These are phyloP conservation scores for Arthrobotrys sinensis DNA, from an alignment of 2,329 filamentous ascomycete genomes.

Conservation along the genomic window DNA sequence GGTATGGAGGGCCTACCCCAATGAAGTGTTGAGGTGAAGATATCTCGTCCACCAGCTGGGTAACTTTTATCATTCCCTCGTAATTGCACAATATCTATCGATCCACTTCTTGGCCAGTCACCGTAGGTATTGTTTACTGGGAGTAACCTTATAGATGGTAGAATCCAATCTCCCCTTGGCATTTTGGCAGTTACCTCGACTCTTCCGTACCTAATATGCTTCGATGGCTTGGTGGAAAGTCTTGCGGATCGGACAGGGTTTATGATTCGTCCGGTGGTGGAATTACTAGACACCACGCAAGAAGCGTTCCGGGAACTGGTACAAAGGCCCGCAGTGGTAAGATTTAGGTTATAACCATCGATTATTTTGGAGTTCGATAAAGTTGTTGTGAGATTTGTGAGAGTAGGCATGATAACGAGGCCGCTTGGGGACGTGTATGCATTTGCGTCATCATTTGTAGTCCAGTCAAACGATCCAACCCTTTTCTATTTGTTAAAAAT, in stretches of 20 bases:
- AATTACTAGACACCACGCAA: conserved; percentile 69
- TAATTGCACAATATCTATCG: conserved; percentile 72
- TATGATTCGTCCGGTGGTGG: conserved; percentile 70
- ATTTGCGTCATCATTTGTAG: conserved; percentile 70
- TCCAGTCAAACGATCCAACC: conserved; percentile 73
- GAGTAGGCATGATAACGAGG: conserved; percentile 72
- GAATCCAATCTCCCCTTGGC: conserved; percentile 73
- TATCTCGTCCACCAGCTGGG: conserved; percentile 68
- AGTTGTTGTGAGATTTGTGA: conserved; percentile 72
- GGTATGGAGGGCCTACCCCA: conserved; percentile 68
- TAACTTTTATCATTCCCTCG: conserved; percentile 69
- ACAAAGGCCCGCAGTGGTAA: conserved; percentile 69
- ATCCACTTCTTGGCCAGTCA: conserved; percentile 71
- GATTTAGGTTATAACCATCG: conserved; percentile 69
- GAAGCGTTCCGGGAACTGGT: conserved; percentile 66
- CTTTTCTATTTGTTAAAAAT: conserved; percentile 66
- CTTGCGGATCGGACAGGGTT: conserved; percentile 71
- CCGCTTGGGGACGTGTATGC: conserved; percentile 70
- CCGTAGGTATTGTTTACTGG: conserved; percentile 71
- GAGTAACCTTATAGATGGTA: conserved; percentile 72
- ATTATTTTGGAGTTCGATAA: conserved; percentile 62
- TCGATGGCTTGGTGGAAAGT: conserved; percentile 70
- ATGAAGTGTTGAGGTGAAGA: conserved; percentile 70
- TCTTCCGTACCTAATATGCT: conserved; percentile 70
- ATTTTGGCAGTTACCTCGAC: conserved; percentile 73